Base-by-base conservation (phyloP, 1,139 yeast species). In the Williopsis jadinii region DNA sequence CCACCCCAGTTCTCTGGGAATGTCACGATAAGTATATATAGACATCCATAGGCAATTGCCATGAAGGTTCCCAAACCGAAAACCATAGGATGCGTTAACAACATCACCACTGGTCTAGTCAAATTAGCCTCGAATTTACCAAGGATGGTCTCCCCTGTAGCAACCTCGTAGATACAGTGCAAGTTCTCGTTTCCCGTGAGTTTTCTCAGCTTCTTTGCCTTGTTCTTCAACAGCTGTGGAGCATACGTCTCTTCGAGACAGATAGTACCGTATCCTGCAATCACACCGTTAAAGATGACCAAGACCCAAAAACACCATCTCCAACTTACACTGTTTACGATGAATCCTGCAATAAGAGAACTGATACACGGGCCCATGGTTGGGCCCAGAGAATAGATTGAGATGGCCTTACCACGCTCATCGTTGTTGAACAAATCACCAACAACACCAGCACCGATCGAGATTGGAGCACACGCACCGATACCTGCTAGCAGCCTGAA, bases 381-480 rank as follows among this genome's bases (percentile, higher is more conserved):
- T 1, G 86, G 84, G 26, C 81, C 80, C 28, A 77, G 54, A 1
- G 77, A 68, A 56, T 74, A 80, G n/a, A 75, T 59, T 0, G 81
- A 79, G 67, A 80, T 64, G 2, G 85, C 84, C 29, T 66, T 53
- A 38, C 74, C 77, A 38, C 86, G 64, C 35, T 73, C 67, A 30
- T 61, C 53, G 47, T 76, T 77, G 37, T 66, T 64, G 61, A 71
- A 80, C 43, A 78, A 58, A 54, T 80, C 87, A n/a, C 83, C 81
- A 38, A 80, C 57, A 5, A 78, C 72, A 29, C 86, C 87, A 2
- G 84, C 84, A n/a, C 84, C 84, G n/a, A 79, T 80, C 40, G 78
- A 75, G 37, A 80, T 61, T 1, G 85, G 77, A 1, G 84, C 80
- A 42, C 80, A 73, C 4, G 82, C 83, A n/a, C 80, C 78, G 28